phyloP scores from a whole-genome alignment of 2,329 filamentous ascomycete genomes.

The Stenocarpella maydis region DNA sequence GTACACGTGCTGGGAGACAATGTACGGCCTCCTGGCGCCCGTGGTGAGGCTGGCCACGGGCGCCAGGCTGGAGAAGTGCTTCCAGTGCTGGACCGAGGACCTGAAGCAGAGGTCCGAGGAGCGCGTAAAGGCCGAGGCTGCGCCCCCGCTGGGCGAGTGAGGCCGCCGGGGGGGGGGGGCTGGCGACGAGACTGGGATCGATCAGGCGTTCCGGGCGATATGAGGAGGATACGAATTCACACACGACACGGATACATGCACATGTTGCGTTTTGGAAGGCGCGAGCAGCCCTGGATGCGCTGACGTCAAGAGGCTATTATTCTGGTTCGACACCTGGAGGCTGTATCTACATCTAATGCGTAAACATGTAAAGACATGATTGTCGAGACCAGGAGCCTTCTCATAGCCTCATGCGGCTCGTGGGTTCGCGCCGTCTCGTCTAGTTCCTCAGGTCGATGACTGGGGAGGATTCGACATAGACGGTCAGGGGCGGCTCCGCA shows the following conservation, averaged over 20 bases:
- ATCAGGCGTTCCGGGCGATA: neutral
- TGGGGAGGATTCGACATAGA: constrained; percentile 47
- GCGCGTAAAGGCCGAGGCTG: neutral
- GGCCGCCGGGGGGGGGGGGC: neutral
- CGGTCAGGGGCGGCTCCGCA: constrained; percentile 48
- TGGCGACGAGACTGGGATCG: neutral
- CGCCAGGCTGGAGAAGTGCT: constrained; percentile 44
- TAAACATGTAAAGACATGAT: neutral
- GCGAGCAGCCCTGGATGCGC: neutral
- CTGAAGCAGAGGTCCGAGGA: constrained; percentile 47
- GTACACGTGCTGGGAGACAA: constrained; percentile 57
- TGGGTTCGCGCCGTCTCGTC: neutral
- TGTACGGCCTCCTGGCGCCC: constrained; percentile 49
- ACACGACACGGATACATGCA: neutral
- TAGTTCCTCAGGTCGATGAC: constrained; percentile 26
- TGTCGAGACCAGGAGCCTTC: neutral
- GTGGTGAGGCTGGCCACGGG: constrained; percentile 47
- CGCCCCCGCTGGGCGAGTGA: constrained; percentile 9
- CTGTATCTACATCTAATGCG: neutral
- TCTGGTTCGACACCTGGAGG: neutral
- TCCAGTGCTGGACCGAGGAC: constrained; percentile 50
- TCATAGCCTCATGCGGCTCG: neutral
- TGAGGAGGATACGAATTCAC: neutral
- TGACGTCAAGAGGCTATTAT: neutral
- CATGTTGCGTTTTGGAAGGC: neutral